phyloP scores from a whole-genome alignment of 352 stramenopile genomes.

The Globisporangium solare region DNA sequence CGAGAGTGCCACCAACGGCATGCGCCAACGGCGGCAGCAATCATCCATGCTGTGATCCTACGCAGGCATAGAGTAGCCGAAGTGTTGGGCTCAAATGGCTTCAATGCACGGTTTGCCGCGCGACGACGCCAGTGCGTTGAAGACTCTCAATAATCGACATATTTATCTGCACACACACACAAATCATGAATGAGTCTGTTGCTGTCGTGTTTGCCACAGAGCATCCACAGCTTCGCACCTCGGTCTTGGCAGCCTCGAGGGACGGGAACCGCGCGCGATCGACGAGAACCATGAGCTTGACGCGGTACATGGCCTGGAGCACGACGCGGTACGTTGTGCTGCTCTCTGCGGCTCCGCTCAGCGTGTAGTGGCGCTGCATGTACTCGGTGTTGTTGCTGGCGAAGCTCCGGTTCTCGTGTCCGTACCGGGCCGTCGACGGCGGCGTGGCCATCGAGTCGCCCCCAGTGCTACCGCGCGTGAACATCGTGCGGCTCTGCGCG shows the following conservation, averaged over 20 bases:
- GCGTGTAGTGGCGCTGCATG: too few relatives aligned
- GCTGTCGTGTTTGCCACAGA: background rate
- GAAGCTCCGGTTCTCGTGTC: constrained; percentile 22
- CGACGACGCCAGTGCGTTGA: constrained; percentile 34
- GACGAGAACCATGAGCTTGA: constrained; percentile 60
- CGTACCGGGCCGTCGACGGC: constrained; percentile 17
- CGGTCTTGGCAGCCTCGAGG: constrained; percentile 53
- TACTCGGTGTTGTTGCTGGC: constrained; percentile 20
- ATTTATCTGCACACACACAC: constrained; percentile 40
- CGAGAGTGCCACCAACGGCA: constrained; percentile 4
- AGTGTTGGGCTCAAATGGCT: background rate
- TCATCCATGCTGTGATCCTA: constrained; percentile 6
- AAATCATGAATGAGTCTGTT: constrained; percentile 3
- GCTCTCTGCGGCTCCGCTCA: constrained; percentile 3
- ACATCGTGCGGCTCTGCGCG: constrained; percentile 15
- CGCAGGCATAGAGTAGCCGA: background rate
- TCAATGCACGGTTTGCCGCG: constrained; percentile 19
- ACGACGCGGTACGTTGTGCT: constrained; percentile 34
- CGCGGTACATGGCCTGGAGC: constrained; percentile 46
- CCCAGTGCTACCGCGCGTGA: background rate
- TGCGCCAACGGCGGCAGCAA: constrained; percentile 18
- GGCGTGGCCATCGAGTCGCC: constrained; percentile 16
- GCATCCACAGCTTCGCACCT: constrained; percentile 29
- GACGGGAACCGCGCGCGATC: constrained; percentile 47
- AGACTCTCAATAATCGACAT: constrained; percentile 54